Evolutionary conservation across 176 grass and related monocot genomes (phyloP), one percentile per base, ranked within the genome.

Genomic region (Avena atlantica): DNA sequence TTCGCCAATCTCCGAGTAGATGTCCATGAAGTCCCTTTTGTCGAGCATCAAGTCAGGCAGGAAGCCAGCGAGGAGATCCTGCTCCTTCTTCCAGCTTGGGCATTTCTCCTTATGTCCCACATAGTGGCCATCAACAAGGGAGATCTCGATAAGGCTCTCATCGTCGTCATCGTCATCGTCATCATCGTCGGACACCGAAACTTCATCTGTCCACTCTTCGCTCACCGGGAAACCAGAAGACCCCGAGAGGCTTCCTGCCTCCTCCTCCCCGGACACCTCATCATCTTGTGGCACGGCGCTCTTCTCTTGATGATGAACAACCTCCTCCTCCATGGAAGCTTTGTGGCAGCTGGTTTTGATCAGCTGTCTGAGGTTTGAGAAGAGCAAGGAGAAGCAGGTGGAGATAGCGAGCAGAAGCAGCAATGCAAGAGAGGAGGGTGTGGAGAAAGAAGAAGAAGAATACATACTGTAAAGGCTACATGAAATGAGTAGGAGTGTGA

Each of bases 141-240:
- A 89, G 81, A 97, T 97, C 80, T 97, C 94, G 52, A 97, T 97
- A 24, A 97, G 92, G 83, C 90, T 97, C 40, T 97, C 94, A 0
- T 93, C 93, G 57, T 95, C 92, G 11, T 88, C 85, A 0, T 57
- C 92, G 11, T 88, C 85, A 0, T 57, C 40, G 40, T 40, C 37
- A 6, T 42, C 61, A n/a, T 81, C 49, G 1, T 90, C 81, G 20
- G 87, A 89, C 13, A 40, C 8, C 5, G 66, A 83, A 16, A 21
- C 85, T 19, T 86, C 84, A 68, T 93, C 76, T 5, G 25, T 84
- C 49, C 75, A 24, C 8, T 91, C 89, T 15, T 84, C 68, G 0
- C 64, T 81, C 13, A 36, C 78, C 0, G 9, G 57, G 63, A 62
- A 85, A 42, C 82, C 82, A 13, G 86, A 82, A 62, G 78, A 88